These are phyloP conservation scores for Leccinum subspadiceum DNA, from an alignment of 1,284 basidiomycete genomes.

Conservation along the genomic window DNA sequence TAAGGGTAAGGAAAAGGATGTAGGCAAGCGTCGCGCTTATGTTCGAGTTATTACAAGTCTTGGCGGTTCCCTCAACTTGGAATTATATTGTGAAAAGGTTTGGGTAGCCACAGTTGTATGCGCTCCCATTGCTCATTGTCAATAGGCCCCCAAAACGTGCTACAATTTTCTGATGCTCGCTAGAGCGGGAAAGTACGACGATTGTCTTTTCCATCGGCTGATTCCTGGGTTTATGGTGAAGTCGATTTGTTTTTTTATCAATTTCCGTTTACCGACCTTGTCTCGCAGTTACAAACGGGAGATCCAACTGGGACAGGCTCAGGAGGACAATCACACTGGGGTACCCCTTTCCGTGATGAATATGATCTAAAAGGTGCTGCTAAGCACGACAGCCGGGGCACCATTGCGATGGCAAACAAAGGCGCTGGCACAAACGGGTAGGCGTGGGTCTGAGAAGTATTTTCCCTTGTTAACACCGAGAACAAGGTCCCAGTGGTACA, in stretches of 20 bases:
- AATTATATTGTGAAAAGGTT: slow-evolving; percentile 89
- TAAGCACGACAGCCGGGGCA: slow-evolving; percentile 80
- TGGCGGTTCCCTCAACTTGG: slow-evolving; percentile 85
- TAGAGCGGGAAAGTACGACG: slow-evolving; percentile 85
- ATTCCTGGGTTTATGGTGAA: slow-evolving; percentile 96
- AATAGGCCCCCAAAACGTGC: slow-evolving; percentile 91
- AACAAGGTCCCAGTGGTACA: slow-evolving; percentile 83
- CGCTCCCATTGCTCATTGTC: background rate
- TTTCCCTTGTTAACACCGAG: slow-evolving; percentile 3
- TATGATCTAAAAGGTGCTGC: slow-evolving; percentile 81
- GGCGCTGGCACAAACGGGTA: slow-evolving; percentile 83
- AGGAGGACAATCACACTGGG: slow-evolving; percentile 95
- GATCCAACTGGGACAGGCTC: slow-evolving; percentile 95
- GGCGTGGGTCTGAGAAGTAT: slow-evolving; percentile 19
- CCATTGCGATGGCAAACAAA: slow-evolving; percentile 90
- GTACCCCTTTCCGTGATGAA: slow-evolving; percentile 93
- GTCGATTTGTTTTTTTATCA: slow-evolving; percentile 3
- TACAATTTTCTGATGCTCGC: slow-evolving; percentile 97
- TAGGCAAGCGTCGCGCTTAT: slow-evolving; percentile 85
- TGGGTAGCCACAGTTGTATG: background rate
- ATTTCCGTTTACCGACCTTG: background rate
- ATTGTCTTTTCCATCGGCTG: slow-evolving; percentile 87
- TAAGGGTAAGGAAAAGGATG: slow-evolving; percentile 89
- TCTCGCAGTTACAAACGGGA: slow-evolving; percentile 81
- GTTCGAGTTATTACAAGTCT: slow-evolving; percentile 89